Base-by-base conservation (phyloP, 1,284 basidiomycete genomes). In the Quambalaria eucalypti region DNA sequence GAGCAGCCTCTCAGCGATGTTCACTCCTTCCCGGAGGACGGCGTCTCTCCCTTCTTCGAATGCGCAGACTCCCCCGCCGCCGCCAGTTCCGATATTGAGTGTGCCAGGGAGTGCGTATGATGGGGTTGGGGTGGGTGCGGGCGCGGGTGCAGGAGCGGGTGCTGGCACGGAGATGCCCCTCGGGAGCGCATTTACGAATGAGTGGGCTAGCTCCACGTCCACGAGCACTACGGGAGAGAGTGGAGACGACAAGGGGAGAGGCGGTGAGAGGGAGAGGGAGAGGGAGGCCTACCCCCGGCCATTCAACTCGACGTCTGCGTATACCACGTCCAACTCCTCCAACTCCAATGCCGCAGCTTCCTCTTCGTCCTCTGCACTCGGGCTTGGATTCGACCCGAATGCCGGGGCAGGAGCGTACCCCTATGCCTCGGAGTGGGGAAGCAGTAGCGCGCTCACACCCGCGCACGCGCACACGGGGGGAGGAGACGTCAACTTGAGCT, bases 401-500 rank as follows among this genome's bases (percentile, higher is more conserved):
- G 31, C 31, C 16, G 16, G 8, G 31, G 31, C n/a, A n/a, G n/a
- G n/a, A n/a, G n/a, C n/a, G n/a, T n/a, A n/a, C n/a, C n/a, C n/a
- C n/a, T n/a, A n/a, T n/a, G n/a, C n/a, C n/a, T n/a, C n/a, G n/a
- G n/a, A n/a, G n/a, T n/a, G n/a, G n/a, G n/a, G n/a, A n/a, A n/a
- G n/a, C n/a, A n/a, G n/a, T n/a, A n/a, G n/a, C n/a, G n/a, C n/a
- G n/a, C n/a, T n/a, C n/a, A n/a, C n/a, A 16, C 31, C 16, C 31
- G 9, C 31, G 31, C 16, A 33, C 16, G 31, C 8, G 31, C 31
- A 16, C 9, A 40, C 8, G 31, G 16, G 31, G 31, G 31, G 16
- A 8, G 31, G 31, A n/a, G 5, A 33, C 54, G 54, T 56, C 30
- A 52, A 33, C 29, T 25, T 56, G 16, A 55, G 52, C 25, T 56